These are phyloP conservation scores for Aureobasidium uvarum DNA, from an alignment of 2,329 filamentous ascomycete genomes.

Conservation along the genomic window DNA sequence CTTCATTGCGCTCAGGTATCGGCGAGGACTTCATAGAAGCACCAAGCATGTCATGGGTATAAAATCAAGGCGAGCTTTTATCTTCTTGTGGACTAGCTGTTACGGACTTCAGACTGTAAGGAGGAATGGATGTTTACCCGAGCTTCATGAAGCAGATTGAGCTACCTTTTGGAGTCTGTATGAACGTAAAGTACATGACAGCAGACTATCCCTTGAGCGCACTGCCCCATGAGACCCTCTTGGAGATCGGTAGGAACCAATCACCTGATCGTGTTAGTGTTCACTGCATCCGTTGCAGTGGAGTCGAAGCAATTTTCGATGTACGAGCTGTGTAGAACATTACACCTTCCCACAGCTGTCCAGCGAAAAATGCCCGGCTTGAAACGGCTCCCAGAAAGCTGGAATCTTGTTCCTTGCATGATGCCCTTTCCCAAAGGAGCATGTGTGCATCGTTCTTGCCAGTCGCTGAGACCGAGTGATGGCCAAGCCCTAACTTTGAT, in stretches of 20 bases:
- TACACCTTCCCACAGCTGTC: neutral
- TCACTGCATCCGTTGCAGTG: neutral
- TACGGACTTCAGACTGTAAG: neutral
- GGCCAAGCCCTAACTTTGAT: neutral
- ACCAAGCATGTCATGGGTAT: neutral
- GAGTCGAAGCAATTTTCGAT: neutral
- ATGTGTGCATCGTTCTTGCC: neutral
- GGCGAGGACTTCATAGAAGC: neutral
- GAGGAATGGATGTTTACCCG: neutral
- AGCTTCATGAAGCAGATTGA: neutral
- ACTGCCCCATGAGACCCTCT: neutral
- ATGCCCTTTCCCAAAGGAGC: neutral
- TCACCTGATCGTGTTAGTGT: neutral
- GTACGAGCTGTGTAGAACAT: neutral
- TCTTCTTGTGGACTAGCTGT: neutral
- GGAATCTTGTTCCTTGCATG: neutral
- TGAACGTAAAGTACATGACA: neutral
- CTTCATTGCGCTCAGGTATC: constrained; percentile 15
- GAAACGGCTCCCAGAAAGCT: too few species aligned
- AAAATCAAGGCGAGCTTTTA: neutral
- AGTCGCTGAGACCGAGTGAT: neutral
- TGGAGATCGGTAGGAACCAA: too few species aligned
- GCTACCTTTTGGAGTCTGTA: neutral
- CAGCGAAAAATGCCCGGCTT: neutral
- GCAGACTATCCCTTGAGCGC: neutral